phyloP scores from a whole-genome alignment of 345 rosid species.

The Salix brachista region DNA sequence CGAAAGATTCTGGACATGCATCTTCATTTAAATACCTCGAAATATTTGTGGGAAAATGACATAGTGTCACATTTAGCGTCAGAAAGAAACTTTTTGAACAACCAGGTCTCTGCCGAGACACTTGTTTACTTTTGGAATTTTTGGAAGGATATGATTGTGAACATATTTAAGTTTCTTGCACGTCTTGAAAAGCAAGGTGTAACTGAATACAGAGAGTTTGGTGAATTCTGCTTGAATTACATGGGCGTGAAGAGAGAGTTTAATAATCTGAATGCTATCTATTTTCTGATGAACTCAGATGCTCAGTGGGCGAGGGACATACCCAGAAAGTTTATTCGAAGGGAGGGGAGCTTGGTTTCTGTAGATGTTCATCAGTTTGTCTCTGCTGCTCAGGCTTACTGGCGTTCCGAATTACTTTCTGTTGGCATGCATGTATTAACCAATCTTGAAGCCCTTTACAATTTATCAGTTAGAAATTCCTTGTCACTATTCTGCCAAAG shows the following conservation, averaged over 20 bases:
- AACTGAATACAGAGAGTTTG: conserved; percentile 9
- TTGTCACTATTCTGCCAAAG: conserved; percentile 18
- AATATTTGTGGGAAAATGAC: conserved; percentile 29
- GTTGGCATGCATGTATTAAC: conserved; percentile 36
- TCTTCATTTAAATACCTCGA: conserved; percentile 10
- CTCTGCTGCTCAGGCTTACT: conserved; percentile 25
- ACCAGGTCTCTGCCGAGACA: conserved; percentile 29
- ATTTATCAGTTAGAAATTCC: conserved; percentile 6
- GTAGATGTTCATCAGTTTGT: conserved; percentile 28
- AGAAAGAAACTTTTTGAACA: conserved; percentile 1
- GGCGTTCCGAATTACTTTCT: conserved; percentile 33
- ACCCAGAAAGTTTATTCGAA: neutral
- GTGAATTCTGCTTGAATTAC: conserved; percentile 44
- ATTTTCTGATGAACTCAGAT: conserved; percentile 29
- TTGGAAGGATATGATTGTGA: conserved; percentile 33
- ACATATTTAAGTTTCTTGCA: conserved; percentile 20
- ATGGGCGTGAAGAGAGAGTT: conserved; percentile 37
- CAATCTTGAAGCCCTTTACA: conserved; percentile 25
- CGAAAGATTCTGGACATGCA: conserved; percentile 42
- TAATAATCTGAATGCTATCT: conserved; percentile 9
- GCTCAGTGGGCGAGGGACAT: conserved; percentile 34
- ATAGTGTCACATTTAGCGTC: conserved; percentile 18
- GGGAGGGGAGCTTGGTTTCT: conserved; percentile 14
- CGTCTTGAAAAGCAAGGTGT: neutral
- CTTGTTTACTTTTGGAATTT: conserved; percentile 44